Evolutionary conservation across 139 green algal genomes (phyloP), one percentile per base, ranked within the genome.

Genomic region (Microglena sp.): DNA sequence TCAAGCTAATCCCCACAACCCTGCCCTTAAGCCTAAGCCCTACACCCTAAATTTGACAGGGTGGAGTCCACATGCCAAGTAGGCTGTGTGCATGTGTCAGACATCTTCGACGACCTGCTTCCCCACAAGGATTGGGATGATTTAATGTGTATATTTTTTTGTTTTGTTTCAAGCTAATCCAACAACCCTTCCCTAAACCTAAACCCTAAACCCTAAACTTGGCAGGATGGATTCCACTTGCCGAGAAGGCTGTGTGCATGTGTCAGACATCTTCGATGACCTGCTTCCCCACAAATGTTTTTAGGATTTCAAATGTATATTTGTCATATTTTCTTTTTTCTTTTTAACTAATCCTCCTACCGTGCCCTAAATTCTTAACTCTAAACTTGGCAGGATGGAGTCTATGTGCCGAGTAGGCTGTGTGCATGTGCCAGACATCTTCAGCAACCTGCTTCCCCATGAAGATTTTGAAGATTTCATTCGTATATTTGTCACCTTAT

Each of bases 31-130:
- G 6, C n/a, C n/a, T n/a, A n/a, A n/a, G n/a, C n/a, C n/a, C n/a
- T n/a, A n/a, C n/a, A n/a, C n/a, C n/a, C n/a, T n/a, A n/a, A n/a
- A n/a, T n/a, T n/a, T n/a, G n/a, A n/a, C n/a, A n/a, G n/a, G n/a
- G n/a, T n/a, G n/a, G n/a, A n/a, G n/a, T n/a, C n/a, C n/a, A n/a
- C n/a, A n/a, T n/a, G n/a, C n/a, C n/a, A n/a, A n/a, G n/a, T n/a
- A n/a, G 73, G 73, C 18, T 81, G 74, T 36, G 65, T 81, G n/a
- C 74, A 80, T 32, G 74, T 80, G 11, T 80, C 74, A 26, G 74
- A 80, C 59, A 43, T 55, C 4, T 73, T 80, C 27, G 68, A 64
- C 0, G 29, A 46, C 21, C 44, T 76, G 33, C 60, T 80, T 26
- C 74, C 74, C 2, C 46, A 60, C 8, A 69, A 80, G 58, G 50